A percentile compares a stretch with the other conserved stretches of the same genome.
Conservation (phyloP, 2,329 filamentous ascomycete species). For the Ophiostoma piceae region DNA sequence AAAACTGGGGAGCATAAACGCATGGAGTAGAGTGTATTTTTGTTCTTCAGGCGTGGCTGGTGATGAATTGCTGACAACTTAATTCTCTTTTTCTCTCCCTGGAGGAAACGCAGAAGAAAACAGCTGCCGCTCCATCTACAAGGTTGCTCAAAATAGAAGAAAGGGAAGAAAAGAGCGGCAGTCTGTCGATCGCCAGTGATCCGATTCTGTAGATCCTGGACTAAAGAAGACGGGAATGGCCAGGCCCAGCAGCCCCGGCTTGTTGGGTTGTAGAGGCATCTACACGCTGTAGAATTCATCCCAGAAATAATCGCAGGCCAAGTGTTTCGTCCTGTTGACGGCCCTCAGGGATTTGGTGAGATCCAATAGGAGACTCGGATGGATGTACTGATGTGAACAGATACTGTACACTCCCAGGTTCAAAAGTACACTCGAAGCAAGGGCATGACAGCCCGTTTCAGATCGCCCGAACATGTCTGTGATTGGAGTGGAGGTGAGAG, state of each 20-base stretch:
- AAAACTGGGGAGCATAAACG: slow-evolving; percentile 4
- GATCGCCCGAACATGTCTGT: not conserved
- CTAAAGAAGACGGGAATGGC: not conserved
- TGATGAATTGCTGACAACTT: no score
- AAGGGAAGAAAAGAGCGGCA: not conserved
- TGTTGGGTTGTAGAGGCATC: not conserved
- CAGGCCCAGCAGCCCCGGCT: not conserved
- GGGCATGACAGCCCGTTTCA: not conserved
- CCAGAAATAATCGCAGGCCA: not conserved
- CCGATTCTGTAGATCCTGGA: not conserved
- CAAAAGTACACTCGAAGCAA: not conserved
- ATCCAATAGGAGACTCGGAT: not conserved
- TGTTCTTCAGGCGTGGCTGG: not conserved
- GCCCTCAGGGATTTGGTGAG: not conserved
- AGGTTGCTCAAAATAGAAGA: not conserved
- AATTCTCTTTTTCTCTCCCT: no score
- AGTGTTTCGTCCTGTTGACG: not conserved
- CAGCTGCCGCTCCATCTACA: not conserved
- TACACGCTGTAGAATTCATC: not conserved
- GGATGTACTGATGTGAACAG: not conserved
- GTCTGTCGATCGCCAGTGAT: not conserved
- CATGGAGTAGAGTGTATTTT: not conserved
- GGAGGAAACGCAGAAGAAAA: no score
- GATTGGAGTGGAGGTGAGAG: not conserved
- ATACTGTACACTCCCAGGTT: not conserved